Evolutionary conservation across 805 yeast genomes (phyloP).

Genomic region (Cyberlindnera euphorbiae): DNA sequence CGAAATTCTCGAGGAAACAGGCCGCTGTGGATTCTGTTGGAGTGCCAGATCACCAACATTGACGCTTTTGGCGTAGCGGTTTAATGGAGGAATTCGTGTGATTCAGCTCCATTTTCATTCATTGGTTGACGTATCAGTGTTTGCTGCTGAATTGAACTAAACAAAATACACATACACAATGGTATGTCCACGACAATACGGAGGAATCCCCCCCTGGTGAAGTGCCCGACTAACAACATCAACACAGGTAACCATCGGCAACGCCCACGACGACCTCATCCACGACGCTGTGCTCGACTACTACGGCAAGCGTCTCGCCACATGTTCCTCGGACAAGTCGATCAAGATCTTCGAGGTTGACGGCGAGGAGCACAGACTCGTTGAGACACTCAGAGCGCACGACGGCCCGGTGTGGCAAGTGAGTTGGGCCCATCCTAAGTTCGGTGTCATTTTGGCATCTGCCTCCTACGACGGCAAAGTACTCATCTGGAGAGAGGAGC

Average conservation of each 20-base stretch:
- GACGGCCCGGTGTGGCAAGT: conserved; percentile 99
- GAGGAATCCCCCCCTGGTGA: no score
- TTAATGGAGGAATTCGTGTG: not conserved
- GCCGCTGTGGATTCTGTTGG: not conserved
- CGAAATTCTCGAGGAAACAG: not conserved
- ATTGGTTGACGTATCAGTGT: no score
- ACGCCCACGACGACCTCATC: conserved; percentile 88
- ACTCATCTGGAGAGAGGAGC: conserved; percentile 91
- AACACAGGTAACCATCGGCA: conserved; percentile 75
- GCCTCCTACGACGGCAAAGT: conserved; percentile 96
- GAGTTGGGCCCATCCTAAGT: conserved; percentile 98
- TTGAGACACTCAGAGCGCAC: conserved; percentile 86
- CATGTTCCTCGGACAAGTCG: conserved; percentile 95
- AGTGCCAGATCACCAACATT: conserved; percentile 5
- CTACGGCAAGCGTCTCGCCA: conserved; percentile 93
- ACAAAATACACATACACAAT: conserved; percentile 1
- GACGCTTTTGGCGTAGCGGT: not conserved
- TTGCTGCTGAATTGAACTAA: not conserved
- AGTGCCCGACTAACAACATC: conserved; percentile 13
- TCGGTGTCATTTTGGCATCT: conserved; percentile 90
- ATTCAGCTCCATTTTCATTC: not conserved
- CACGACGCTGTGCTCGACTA: conserved; percentile 97
- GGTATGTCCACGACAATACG: no score
- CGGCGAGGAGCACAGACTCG: conserved; percentile 73
- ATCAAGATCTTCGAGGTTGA: conserved; percentile 90